A percentile compares a stretch with the other conserved stretches of the same genome.
phyloP scores from a whole-genome alignment of 805 yeast genomes.

The Kluyveromyces lactis region DNA sequence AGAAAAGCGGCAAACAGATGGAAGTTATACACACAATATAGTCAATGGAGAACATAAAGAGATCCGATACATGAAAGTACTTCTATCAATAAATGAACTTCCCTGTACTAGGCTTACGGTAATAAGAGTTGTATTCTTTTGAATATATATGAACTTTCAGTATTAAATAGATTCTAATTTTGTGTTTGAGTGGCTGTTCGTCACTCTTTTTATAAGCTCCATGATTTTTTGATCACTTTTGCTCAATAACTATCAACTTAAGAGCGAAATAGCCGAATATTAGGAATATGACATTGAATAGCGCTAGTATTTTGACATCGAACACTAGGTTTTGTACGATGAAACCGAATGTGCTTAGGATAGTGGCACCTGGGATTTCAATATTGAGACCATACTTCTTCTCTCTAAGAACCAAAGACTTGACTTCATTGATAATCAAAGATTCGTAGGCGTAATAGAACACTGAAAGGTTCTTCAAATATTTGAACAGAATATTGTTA shows the following conservation, averaged over 20 bases:
- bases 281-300: conserved; percentile 51
- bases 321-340: conserved; percentile 64
- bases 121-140: too few species aligned
- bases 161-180: too few species aligned
- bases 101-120: too few species aligned
- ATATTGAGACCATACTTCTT: conserved; percentile 87
- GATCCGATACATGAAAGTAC: too few species aligned
- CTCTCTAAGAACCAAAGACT: conserved; percentile 73
- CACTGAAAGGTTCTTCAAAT: conserved; percentile 77
- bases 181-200: too few species aligned
- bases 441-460: conserved; percentile 97
- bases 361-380: conserved; percentile 97
- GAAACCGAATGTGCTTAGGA: conserved; percentile 91
- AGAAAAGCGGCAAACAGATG: too few species aligned
- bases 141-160: too few species aligned
- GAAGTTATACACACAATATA: too few species aligned
- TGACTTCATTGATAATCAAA: conserved; percentile 84
- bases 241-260: conserved; percentile 67
- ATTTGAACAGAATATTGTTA: conserved; percentile 46
- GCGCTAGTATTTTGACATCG: conserved; percentile 54
- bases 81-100: too few species aligned
- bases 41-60: too few species aligned
- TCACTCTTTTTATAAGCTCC: too few species aligned
- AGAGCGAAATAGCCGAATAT: conserved; percentile 67
- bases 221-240: conserved; percentile 16